Evolutionary conservation across 2,329 filamentous ascomycete genomes (phyloP).

Genomic region (Colletotrichum tropicale): DNA sequence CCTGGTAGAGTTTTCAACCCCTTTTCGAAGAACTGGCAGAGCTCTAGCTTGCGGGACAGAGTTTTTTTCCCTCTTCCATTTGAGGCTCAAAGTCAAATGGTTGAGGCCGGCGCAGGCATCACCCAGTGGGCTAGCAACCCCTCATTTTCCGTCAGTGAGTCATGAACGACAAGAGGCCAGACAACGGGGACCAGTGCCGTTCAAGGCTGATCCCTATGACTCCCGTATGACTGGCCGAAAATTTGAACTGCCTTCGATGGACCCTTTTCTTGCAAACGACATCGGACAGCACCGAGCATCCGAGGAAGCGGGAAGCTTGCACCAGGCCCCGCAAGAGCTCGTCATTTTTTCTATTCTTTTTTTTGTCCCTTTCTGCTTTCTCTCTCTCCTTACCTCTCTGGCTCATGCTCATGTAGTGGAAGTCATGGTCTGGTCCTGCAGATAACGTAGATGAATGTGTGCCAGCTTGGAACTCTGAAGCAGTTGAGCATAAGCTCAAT

Average conservation of each 20-base stretch:
- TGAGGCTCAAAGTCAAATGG: conserved; percentile 3
- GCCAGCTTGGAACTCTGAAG: not conserved
- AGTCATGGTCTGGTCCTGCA: not conserved
- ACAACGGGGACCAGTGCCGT: not conserved
- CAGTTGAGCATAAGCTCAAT: not conserved
- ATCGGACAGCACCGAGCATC: conserved; percentile 10
- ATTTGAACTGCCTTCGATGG: not conserved
- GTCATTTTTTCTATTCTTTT: not conserved
- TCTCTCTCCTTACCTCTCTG: not conserved
- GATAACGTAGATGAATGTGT: not conserved
- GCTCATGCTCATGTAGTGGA: not conserved
- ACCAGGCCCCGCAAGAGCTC: not conserved
- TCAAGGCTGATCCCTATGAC: conserved; percentile 2
- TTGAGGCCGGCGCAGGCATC: conserved; percentile 4
- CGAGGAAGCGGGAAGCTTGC: not conserved
- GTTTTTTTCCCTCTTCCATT: not conserved
- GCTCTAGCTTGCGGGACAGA: not conserved
- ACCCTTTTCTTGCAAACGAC: not conserved
- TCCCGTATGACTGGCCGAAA: conserved; percentile 9
- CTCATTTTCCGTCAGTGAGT: conserved; percentile 17
- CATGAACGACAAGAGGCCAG: conserved; percentile 12
- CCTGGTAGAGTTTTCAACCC: not conserved
- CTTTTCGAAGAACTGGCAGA: not conserved
- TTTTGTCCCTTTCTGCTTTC: not conserved
- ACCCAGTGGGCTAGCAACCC: not conserved